A percentile compares a stretch with the other conserved stretches of the same genome.
phyloP scores from a whole-genome alignment of 2,329 filamentous ascomycete species.

The Stagonosporopsis vannaccii region DNA sequence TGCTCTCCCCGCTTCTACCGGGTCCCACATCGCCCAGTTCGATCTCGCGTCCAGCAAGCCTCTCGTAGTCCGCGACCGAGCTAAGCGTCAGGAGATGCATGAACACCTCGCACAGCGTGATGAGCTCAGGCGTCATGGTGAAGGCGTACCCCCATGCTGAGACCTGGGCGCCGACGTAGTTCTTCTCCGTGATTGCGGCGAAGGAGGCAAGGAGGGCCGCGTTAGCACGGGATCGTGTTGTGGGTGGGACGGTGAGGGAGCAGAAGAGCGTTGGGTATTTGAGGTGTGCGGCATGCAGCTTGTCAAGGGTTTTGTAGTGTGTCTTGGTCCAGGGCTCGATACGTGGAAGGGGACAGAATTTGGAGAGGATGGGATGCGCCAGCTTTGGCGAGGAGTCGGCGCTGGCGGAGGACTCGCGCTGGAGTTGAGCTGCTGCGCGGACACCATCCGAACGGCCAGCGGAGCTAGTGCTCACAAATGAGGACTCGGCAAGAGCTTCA shows the following conservation, averaged over 20 bases:
- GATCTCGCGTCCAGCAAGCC: conserved; percentile 31
- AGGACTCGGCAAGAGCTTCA: conserved; percentile 5
- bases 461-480: conserved; percentile 14
- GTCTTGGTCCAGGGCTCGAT: conserved; percentile 51
- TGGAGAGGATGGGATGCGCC: conserved; percentile 37
- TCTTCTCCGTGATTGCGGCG: conserved; percentile 26
- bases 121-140: conserved; percentile 38
- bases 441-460: conserved; percentile 14
- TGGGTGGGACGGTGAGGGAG: conserved; percentile 21
- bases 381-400: conserved; percentile 14
- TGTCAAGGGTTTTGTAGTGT: conserved; percentile 50
- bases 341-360: conserved; percentile 41
- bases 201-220: conserved; percentile 37
- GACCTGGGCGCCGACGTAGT: conserved; percentile 40
- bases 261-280: conserved; percentile 43
- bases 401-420: conserved; percentile 17
- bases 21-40: conserved; percentile 40
- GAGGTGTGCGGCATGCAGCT: conserved; percentile 44
- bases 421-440: conserved; percentile 12
- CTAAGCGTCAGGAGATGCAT: conserved; percentile 41
- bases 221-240: conserved; percentile 36
- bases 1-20: conserved; percentile 28
- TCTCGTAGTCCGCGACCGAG: conserved; percentile 37
- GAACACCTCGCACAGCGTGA: conserved; percentile 47
- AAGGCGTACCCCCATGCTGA: conserved; percentile 48